Base-by-base conservation (phyloP, 2,329 filamentous ascomycete genomes). In the Microsporum ferrugineum region DNA sequence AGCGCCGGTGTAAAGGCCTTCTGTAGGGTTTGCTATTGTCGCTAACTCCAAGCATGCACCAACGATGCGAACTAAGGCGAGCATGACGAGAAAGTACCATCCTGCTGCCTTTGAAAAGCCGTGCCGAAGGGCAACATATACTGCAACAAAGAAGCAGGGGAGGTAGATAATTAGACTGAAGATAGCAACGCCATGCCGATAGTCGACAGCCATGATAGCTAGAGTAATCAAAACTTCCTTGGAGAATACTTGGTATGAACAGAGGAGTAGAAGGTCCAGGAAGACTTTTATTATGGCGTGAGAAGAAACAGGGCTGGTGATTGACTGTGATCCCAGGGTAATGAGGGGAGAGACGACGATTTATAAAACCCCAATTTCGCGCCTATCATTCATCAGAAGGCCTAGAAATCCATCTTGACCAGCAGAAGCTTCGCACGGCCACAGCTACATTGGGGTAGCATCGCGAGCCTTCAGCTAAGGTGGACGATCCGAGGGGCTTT, bases 51-150 rank as follows among this genome's bases (percentile, higher is more conserved):
- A 75, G 47, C 74, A 66, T 5, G 77, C 72, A 43, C 81, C 82
- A 23, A 81, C 66, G 53, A 84, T 74, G 43, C 82, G 79, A 10
- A 78, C 70, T 4, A 82, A 63, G 34, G 77, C 78, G 67, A 86
- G 80, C 36, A 82, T 66, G 53, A 80, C 66, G 5, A 84, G 73
- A 67, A 79, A 83, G 10, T 80, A 65, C 78, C 81, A 85, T 47
- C 81, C 82, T 0, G 76, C 72, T 61, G 72, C 77, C 49, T 73
- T 73, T 2, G 70, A 66, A 51, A 75, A 69, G 34, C 75, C 75
- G 67, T 77, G 75, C 17, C 69, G 71, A 39, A 61, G 63, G 62
- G 70, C 71, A 43, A 76, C 63, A 60, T 67, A 68, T 5, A 65
- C 34, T 1, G 73, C 66, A 1, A 71, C 49, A 31, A 71, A 63